These are phyloP conservation scores for Penicillium silybi DNA, from an alignment of 495 filamentous ascomycete genomes.

Conservation along the genomic window DNA sequence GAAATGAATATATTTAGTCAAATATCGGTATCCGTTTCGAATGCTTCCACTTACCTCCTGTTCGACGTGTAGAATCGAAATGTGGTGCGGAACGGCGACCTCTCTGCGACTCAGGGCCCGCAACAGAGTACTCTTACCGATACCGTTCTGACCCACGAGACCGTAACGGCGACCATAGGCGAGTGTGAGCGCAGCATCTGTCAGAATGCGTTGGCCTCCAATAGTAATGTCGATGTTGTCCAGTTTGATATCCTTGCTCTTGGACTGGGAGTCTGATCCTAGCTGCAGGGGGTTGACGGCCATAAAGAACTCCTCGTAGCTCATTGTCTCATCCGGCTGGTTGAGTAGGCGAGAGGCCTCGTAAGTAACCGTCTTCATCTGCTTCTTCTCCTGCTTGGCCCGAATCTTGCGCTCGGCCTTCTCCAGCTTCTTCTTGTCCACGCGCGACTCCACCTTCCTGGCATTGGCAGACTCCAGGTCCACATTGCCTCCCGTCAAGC, in stretches of 20 bases:
- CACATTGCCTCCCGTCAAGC: conserved; percentile 75
- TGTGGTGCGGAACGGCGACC: conserved; percentile 89
- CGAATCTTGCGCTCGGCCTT: conserved; percentile 98
- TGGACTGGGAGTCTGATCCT: conserved; percentile 64
- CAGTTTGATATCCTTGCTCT: conserved; percentile 99
- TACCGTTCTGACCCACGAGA: conserved; percentile 98
- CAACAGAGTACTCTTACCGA: conserved; percentile 95
- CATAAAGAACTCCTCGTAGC: conserved; percentile 99
- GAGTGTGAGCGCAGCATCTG: conserved; percentile 83
- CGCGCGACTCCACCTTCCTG: conserved; percentile 92
- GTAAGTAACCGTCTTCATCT: conserved; percentile 96
- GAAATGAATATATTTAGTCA: conserved; percentile 8
- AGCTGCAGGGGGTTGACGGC: conserved; percentile 93
- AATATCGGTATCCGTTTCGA: background rate
- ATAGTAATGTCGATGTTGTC: conserved; percentile 94
- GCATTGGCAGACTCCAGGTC: conserved; percentile 90
- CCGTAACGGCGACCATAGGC: conserved; percentile 94
- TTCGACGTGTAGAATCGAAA: conserved; percentile 97
- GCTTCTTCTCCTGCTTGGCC: conserved; percentile 97
- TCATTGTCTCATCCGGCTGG: conserved; percentile 77
- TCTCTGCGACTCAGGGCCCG: conserved; percentile 91
- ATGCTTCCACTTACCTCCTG: conserved; percentile 67
- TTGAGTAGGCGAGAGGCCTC: conserved; percentile 90
- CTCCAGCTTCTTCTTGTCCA: conserved; percentile 98
- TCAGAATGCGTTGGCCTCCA: conserved; percentile 80